A percentile compares a stretch with the other conserved stretches of the same genome.
phyloP scores from a whole-genome alignment of 805 yeast species.

The Pichia occidentalis region DNA sequence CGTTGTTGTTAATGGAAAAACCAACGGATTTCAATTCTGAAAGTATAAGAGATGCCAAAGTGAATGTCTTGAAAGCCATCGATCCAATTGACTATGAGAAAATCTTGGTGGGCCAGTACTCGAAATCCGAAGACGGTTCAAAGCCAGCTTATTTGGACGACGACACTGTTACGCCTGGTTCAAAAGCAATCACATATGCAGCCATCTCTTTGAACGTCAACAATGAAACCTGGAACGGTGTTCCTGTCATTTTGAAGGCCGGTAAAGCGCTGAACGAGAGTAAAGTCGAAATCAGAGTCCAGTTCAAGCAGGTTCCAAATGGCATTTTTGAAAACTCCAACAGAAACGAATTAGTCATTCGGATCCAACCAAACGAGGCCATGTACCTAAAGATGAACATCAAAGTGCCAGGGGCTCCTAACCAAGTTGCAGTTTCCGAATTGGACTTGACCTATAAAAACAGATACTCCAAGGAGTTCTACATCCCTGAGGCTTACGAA shows the following conservation, averaged over 20 bases:
- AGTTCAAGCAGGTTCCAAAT: conserved; percentile 77
- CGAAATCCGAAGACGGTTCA: conserved; percentile 72
- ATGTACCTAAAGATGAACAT: conserved; percentile 89
- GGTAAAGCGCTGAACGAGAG: conserved; percentile 96
- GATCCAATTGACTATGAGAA: conserved; percentile 59
- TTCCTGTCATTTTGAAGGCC: conserved; percentile 91
- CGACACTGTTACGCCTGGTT: conserved; percentile 72
- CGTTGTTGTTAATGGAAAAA: conserved; percentile 90
- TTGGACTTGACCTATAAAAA: conserved; percentile 79
- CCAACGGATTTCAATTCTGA: conserved; percentile 90
- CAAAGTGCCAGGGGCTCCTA: conserved; percentile 87
- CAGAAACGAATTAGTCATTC: conserved; percentile 87
- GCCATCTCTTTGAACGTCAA: conserved; percentile 72
- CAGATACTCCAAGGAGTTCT: conserved; percentile 70
- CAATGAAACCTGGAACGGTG: conserved; percentile 98
- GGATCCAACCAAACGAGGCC: conserved; percentile 94
- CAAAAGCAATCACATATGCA: conserved; percentile 89
- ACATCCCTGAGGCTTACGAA: conserved; percentile 98
- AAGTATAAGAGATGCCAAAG: conserved; percentile 93
- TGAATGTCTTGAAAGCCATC: conserved; percentile 79
- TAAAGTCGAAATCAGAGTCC: conserved; percentile 91
- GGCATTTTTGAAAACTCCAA: conserved; percentile 79
- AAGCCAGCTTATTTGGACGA: conserved; percentile 93
- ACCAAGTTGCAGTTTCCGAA: conserved; percentile 77
- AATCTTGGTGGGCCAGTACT: conserved; percentile 83